Evolutionary conservation across 1,139 yeast species (phyloP).

Genomic region (Arxiozyma heterogenica): DNA sequence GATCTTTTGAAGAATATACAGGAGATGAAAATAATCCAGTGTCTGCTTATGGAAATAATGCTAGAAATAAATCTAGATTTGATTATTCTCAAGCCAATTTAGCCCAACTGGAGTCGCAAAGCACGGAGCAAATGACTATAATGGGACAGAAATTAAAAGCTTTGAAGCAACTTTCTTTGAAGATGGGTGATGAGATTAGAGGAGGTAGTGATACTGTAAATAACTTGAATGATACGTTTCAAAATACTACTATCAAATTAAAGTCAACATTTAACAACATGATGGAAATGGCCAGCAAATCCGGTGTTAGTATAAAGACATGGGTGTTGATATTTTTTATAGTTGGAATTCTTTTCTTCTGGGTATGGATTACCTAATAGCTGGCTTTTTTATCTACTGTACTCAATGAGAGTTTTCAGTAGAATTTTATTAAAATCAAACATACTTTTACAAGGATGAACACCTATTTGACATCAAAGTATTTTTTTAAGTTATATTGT

Average conservation of each 20-base stretch:
- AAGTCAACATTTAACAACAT: constrained; percentile 63
- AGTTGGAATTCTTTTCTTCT: constrained; percentile 60
- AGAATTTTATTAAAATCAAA: neutral
- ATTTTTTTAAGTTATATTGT: too few species aligned
- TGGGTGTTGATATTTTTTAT: constrained; percentile 65
- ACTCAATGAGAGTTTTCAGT: neutral
- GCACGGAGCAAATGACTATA: constrained; percentile 62
- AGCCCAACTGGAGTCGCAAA: constrained; percentile 72
- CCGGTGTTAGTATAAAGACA: constrained; percentile 70
- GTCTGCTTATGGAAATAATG: constrained; percentile 21
- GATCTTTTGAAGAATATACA: constrained; percentile 13
- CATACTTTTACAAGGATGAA: neutral
- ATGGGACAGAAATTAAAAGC: constrained; percentile 65
- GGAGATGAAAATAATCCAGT: constrained; percentile 10
- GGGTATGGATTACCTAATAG: constrained; percentile 60
- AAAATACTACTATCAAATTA: constrained; percentile 38
- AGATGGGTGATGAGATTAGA: constrained; percentile 80
- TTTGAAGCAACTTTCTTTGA: constrained; percentile 59
- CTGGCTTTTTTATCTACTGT: neutral
- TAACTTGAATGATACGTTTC: constrained; percentile 44
- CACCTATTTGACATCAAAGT: neutral
- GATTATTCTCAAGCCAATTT: constrained; percentile 42
- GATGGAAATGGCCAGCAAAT: constrained; percentile 73
- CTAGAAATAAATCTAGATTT: constrained; percentile 13
- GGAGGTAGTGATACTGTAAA: constrained; percentile 57